Evolutionary conservation across 176 grass and related monocot genomes (phyloP).

Genomic region (Ananas comosus): DNA sequence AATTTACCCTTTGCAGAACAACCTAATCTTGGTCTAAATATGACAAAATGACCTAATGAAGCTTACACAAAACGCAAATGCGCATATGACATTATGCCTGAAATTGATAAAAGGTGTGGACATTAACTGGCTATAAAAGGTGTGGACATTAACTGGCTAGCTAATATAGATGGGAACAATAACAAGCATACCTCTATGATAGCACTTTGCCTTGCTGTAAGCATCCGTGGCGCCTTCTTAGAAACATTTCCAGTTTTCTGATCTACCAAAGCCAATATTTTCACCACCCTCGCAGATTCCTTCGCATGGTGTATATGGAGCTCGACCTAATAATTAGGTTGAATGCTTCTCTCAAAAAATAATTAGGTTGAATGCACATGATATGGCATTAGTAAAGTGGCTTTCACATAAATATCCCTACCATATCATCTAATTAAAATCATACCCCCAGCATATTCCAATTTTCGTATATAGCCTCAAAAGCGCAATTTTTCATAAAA

Average conservation of each 20-base stretch:
- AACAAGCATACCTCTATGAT: constrained; percentile 33
- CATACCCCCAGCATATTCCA: too few relatives aligned
- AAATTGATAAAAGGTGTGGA: neutral
- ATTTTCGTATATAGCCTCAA: too few relatives aligned
- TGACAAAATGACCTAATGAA: too few relatives aligned
- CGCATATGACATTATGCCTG: too few relatives aligned
- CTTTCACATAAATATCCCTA: too few relatives aligned
- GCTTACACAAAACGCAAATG: too few relatives aligned
- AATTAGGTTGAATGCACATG: constrained; percentile 3
- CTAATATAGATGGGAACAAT: neutral
- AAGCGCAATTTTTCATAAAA: too few relatives aligned
- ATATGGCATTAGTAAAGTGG: neutral
- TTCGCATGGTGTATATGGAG: constrained; percentile 64
- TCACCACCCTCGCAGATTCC: constrained; percentile 45
- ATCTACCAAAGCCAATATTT: constrained; percentile 50
- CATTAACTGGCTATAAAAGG: neutral
- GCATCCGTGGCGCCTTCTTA: constrained; percentile 46
- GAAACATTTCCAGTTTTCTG: constrained; percentile 56
- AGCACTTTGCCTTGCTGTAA: constrained; percentile 52
- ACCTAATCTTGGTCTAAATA: too few relatives aligned
- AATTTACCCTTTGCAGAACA: too few relatives aligned
- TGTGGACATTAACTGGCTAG: neutral
- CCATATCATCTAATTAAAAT: too few relatives aligned
- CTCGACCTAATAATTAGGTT: constrained; percentile 53
- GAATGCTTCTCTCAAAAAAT: neutral